Percentiles rank a stretch among this genome's conserved stretches.
Conservation (phyloP, 2,329 filamentous ascomycete genomes). For the Claviceps lovelessii region DNA sequence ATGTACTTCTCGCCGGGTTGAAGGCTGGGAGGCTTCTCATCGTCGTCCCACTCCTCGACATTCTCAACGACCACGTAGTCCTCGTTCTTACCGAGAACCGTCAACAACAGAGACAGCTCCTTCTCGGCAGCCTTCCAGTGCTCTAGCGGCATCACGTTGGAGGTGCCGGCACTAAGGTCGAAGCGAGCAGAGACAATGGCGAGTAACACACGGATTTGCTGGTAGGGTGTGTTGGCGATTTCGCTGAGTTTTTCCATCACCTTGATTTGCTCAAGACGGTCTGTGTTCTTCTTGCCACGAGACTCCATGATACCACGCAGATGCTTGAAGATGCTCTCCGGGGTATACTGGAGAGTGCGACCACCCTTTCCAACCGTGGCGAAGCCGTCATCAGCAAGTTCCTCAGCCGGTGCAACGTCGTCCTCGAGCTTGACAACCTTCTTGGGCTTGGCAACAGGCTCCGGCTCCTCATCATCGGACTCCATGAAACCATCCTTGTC, state of each 20-base stretch:
- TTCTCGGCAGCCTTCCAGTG: conserved; percentile 93
- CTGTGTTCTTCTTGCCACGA: conserved; percentile 97
- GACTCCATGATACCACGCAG: conserved; percentile 86
- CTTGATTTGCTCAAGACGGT: conserved; percentile 84
- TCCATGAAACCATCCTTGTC: conserved; percentile 82
- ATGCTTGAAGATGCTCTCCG: conserved; percentile 97
- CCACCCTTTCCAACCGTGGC: conserved; percentile 79
- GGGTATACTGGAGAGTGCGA: conserved; percentile 79
- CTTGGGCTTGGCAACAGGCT: conserved; percentile 33
- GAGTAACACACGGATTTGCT: conserved; percentile 81
- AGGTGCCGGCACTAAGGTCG: conserved; percentile 67
- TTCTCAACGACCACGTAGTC: conserved; percentile 79
- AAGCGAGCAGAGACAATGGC: conserved; percentile 89
- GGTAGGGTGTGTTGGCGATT: conserved; percentile 81
- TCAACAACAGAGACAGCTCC: conserved; percentile 66
- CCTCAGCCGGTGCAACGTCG: conserved; percentile 32
- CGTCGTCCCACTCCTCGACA: conserved; percentile 97
- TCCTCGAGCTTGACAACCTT: conserved; percentile 24
- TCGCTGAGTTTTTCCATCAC: conserved; percentile 93
- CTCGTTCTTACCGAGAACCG: conserved; percentile 62
- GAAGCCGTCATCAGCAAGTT: conserved; percentile 75
- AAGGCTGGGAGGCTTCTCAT: conserved; percentile 76
- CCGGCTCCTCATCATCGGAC: conserved; percentile 63
- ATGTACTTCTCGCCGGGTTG: conserved; percentile 64
- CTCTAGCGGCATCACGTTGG: conserved; percentile 78